Percentiles rank a stretch among this genome's conserved stretches.
phyloP scores from a whole-genome alignment of 805 yeast species.

The Yamadazyma paraphyllophila region DNA sequence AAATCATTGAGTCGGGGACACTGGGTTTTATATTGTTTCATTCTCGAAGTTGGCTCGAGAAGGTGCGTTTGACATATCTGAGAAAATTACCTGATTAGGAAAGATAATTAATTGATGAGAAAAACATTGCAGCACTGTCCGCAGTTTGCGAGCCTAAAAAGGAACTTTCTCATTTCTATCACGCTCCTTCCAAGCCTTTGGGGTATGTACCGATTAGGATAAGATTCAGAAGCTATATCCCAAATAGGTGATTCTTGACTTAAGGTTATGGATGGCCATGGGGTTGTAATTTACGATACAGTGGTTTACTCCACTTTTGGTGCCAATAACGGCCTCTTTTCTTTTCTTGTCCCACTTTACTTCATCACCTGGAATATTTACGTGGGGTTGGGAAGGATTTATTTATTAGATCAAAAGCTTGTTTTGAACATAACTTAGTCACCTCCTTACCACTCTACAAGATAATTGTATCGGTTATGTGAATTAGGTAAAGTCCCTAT shows the following conservation, averaged over 20 bases:
- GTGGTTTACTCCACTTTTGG: background rate
- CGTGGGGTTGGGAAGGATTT: background rate
- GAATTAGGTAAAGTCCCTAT: slow-evolving; percentile 19
- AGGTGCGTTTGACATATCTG: slow-evolving; percentile 11
- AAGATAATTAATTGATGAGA: slow-evolving; percentile 10
- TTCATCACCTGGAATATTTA: background rate
- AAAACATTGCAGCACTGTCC: slow-evolving; percentile 2
- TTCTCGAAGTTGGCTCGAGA: background rate
- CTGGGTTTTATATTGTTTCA: slow-evolving; percentile 3
- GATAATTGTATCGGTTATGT: too few relatives aligned
- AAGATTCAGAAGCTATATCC: background rate
- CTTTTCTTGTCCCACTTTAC: slow-evolving; percentile 1
- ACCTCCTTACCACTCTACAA: too few relatives aligned
- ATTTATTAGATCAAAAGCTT: too few relatives aligned
- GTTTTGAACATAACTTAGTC: too few relatives aligned
- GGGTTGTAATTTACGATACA: slow-evolving; percentile 4
- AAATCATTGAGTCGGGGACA: background rate
- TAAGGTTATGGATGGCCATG: background rate
- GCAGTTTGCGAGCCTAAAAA: slow-evolving; percentile 4
- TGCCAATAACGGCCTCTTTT: background rate
- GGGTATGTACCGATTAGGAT: slow-evolving; percentile 2
- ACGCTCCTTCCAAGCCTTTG: background rate
- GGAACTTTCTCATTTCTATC: slow-evolving; percentile 1
- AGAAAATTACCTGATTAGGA: slow-evolving; percentile 19
- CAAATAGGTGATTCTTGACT: background rate